A percentile compares a stretch with the other conserved stretches of the same genome.
phyloP scores from a whole-genome alignment of 345 rosid genomes.

The Toxicodendron radicans region DNA sequence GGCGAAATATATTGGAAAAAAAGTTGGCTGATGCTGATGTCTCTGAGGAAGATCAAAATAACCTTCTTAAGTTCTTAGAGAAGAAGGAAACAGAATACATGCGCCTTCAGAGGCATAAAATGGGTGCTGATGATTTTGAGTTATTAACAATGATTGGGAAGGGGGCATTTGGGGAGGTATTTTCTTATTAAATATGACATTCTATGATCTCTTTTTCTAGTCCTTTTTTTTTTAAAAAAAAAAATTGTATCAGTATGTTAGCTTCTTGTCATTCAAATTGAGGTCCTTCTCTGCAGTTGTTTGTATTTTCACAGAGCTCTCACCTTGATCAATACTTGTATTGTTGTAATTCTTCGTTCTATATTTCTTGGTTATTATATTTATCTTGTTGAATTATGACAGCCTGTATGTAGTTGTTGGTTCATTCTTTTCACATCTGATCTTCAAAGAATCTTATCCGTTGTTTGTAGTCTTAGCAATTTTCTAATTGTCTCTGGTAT shows the following conservation, averaged over 20 bases:
- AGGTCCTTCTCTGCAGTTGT: background rate
- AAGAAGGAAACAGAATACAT: conserved; percentile 94
- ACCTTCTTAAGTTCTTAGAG: conserved; percentile 87
- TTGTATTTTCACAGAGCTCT: background rate
- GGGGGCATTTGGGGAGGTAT: conserved; percentile 91
- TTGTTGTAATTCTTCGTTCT: background rate
- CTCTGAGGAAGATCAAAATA: conserved; percentile 93
- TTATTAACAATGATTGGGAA: conserved; percentile 80
- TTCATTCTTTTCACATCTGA: background rate
- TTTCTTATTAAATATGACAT: background rate
- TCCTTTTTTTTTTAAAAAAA: no score
- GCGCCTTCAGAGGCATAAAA: conserved; percentile 94
- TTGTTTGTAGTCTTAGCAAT: background rate
- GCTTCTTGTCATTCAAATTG: background rate
- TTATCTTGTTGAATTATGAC: background rate
- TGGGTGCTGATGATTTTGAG: conserved; percentile 94
- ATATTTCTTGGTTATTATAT: background rate
- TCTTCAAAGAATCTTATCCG: background rate
- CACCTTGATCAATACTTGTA: background rate
- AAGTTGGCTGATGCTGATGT: conserved; percentile 96
- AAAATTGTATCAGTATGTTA: background rate
- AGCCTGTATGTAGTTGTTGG: background rate
- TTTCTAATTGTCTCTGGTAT: background rate
- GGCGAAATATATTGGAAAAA: conserved; percentile 73
- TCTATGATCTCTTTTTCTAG: conserved; percentile 1